phyloP scores from a whole-genome alignment of 1,139 yeast species.

The Neolecta irregularis region DNA sequence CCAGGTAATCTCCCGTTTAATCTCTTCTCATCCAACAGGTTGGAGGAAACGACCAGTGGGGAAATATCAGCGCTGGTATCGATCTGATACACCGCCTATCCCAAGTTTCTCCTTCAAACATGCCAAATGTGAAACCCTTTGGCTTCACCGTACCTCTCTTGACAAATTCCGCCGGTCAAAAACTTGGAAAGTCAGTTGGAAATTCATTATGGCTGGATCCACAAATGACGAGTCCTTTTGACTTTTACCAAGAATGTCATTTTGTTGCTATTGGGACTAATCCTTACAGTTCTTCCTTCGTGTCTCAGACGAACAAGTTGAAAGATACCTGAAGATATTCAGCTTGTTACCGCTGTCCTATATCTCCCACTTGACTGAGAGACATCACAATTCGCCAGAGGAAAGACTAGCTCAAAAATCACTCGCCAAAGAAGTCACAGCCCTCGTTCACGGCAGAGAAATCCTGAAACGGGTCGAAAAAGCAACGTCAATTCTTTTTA shows the following conservation, averaged over 20 bases:
- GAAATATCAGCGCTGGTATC: conserved; percentile 90
- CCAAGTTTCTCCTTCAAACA: conserved; percentile 13
- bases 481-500: conserved; percentile 51
- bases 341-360: conserved; percentile 56
- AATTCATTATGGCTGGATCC: conserved; percentile 83
- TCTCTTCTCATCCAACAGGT: conserved; percentile 34
- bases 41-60: conserved; percentile 98
- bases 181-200: conserved; percentile 95
- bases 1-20: conserved; percentile 9
- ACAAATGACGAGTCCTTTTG: conserved; percentile 57
- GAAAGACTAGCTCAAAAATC: conserved; percentile 55
- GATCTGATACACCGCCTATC: conserved; percentile 61
- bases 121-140: conserved; percentile 27
- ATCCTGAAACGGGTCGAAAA: conserved; percentile 50
- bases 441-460: conserved; percentile 72
- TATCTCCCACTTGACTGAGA: conserved; percentile 37
- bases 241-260: conserved; percentile 48
- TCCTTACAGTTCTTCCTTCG: conserved; percentile 43
- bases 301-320: conserved; percentile 63
- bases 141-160: conserved; percentile 85
- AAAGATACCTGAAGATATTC: conserved; percentile 52
- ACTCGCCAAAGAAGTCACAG: conserved; percentile 74
- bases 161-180: conserved; percentile 80
- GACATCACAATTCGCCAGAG: conserved; percentile 46
- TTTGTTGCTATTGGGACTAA: neutral